Evolutionary conservation across 2,329 filamentous ascomycete genomes (phyloP).

Genomic region (Exophiala bonariae): DNA sequence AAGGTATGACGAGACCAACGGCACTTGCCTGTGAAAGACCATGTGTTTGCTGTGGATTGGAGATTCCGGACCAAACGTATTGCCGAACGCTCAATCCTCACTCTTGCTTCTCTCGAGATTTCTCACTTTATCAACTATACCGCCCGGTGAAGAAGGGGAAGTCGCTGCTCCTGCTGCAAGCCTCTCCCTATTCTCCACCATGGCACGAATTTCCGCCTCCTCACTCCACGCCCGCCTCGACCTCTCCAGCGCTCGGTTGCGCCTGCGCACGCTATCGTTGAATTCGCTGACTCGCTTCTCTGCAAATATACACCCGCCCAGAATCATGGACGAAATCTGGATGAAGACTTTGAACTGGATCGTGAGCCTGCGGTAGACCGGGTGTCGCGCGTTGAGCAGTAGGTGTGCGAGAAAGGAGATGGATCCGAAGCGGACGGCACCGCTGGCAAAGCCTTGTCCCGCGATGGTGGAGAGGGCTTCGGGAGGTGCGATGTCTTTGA

Average conservation of each 20-base stretch:
- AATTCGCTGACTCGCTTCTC: constrained; percentile 48
- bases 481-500: constrained; percentile 41
- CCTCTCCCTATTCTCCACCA: constrained; percentile 32
- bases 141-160: background rate
- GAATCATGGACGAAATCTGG: constrained; percentile 48
- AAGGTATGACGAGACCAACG: too few species aligned
- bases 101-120: too few species aligned
- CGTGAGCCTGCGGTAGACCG: constrained; percentile 48
- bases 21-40: too few species aligned
- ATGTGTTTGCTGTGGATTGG: too few species aligned
- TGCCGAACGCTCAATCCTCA: too few species aligned
- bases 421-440: constrained; percentile 44
- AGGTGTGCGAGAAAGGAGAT: constrained; percentile 47
- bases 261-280: constrained; percentile 41
- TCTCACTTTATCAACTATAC: too few species aligned
- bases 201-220: constrained; percentile 34
- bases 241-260: constrained; percentile 37
- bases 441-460: constrained; percentile 42
- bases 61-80: too few species aligned
- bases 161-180: background rate
- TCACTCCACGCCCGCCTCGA: constrained; percentile 27
- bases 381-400: constrained; percentile 41
- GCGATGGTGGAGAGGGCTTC: constrained; percentile 43
- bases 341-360: constrained; percentile 52
- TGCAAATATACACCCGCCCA: constrained; percentile 51